Conservation (phyloP, 2,329 filamentous ascomycete genomes). For the Monosporascus cannonballus region DNA sequence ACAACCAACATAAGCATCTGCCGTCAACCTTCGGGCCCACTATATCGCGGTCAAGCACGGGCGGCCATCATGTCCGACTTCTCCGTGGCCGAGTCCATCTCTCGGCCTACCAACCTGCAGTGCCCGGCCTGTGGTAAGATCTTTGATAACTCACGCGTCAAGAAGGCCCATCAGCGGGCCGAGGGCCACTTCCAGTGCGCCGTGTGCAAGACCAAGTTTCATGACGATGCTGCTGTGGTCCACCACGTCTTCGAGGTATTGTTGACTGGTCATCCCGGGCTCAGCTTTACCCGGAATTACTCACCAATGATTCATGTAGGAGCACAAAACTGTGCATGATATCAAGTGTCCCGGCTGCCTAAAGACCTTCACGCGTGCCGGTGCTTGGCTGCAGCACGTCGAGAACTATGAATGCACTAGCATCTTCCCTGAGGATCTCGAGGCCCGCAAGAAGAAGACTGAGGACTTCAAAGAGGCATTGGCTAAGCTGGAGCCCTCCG, state of each 20-base stretch:
- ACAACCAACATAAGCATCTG: too few relatives aligned
- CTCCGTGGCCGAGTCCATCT: background rate
- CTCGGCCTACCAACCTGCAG: background rate
- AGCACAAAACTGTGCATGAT: constrained; percentile 32
- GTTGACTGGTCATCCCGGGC: background rate
- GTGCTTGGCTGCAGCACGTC: constrained; percentile 38
- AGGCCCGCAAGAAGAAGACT: constrained; percentile 30
- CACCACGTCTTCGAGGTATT: background rate
- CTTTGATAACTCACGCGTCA: background rate
- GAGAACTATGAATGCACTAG: constrained; percentile 34
- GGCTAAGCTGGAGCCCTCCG: constrained; percentile 17
- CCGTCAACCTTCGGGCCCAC: too few relatives aligned
- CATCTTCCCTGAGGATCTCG: constrained; percentile 28
- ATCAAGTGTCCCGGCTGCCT: constrained; percentile 43
- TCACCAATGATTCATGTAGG: constrained; percentile 18
- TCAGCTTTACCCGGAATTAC: background rate
- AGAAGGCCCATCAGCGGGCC: background rate
- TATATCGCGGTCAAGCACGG: too few relatives aligned
- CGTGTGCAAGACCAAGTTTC: background rate
- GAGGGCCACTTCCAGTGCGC: constrained; percentile 1
- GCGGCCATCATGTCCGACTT: background rate
- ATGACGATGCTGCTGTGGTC: background rate
- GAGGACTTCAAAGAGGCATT: constrained; percentile 27
- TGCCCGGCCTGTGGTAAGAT: background rate
- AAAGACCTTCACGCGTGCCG: constrained; percentile 29